Evolutionary conservation across 495 filamentous ascomycete species (phyloP).

Genomic region (Neurospora sp.): DNA sequence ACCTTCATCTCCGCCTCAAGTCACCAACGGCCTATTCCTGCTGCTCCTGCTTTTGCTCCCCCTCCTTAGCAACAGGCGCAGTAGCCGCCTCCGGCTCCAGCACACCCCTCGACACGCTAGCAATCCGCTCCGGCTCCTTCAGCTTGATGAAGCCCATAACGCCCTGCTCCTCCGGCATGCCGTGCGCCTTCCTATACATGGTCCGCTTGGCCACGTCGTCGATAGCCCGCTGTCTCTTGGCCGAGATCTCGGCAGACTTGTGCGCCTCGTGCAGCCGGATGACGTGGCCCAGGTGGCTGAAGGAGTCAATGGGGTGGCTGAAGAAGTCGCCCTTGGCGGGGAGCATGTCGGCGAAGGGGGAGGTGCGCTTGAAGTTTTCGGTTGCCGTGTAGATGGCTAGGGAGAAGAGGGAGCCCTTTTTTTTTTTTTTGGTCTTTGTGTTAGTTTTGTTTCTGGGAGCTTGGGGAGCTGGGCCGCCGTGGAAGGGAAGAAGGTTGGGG

Average conservation of each 20-base stretch:
- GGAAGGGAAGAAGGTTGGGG: background rate
- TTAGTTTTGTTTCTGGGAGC: background rate
- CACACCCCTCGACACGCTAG: slow-evolving; percentile 3
- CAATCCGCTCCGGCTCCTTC: slow-evolving; percentile 3
- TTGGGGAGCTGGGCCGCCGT: background rate
- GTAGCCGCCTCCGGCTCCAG: background rate
- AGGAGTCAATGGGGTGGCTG: slow-evolving; percentile 51
- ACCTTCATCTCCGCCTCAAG: background rate
- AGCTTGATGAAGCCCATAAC: slow-evolving; percentile 14
- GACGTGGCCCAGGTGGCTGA: slow-evolving; percentile 49
- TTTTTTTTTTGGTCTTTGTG: background rate
- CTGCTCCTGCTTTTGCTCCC: background rate
- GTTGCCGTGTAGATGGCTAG: slow-evolving; percentile 59
- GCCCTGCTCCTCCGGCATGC: slow-evolving; percentile 49
- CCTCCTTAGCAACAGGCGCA: background rate
- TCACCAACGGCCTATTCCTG: background rate
- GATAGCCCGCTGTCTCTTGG: slow-evolving; percentile 52
- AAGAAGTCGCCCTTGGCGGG: slow-evolving; percentile 51
- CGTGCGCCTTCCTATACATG: slow-evolving; percentile 75
- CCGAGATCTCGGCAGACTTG: slow-evolving; percentile 49
- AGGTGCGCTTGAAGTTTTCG: slow-evolving; percentile 58
- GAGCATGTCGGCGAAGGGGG: slow-evolving; percentile 62
- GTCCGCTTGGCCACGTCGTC: slow-evolving; percentile 74
- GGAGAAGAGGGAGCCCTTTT: slow-evolving; percentile 53
- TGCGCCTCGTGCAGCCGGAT: slow-evolving; percentile 60